Percentiles rank a stretch among this genome's conserved stretches.
Evolutionary conservation across 169 alveolate genomes (phyloP).

Genomic region (Cardiosporidium cionae): DNA sequence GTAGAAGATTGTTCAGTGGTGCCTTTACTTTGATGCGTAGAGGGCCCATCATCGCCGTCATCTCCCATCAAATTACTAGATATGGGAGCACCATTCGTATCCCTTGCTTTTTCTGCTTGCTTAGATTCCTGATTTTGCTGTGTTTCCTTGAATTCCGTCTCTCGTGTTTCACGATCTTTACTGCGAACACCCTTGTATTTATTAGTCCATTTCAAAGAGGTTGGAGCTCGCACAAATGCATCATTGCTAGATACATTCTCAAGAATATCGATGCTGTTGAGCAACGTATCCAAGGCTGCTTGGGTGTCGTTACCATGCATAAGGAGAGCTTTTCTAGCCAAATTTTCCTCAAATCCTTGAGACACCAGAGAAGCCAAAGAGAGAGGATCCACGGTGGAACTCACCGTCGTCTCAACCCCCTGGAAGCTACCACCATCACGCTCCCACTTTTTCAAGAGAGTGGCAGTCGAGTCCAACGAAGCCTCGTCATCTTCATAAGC

Average conservation of each 20-base stretch:
- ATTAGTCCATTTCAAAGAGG: background rate
- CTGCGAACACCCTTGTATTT: background rate
- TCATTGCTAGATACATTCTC: background rate
- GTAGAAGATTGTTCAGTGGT: background rate
- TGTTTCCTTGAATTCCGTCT: background rate
- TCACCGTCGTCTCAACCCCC: background rate
- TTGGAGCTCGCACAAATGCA: background rate
- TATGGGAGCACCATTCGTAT: background rate
- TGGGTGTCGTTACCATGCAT: conserved; percentile 35
- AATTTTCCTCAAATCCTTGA: conserved; percentile 43
- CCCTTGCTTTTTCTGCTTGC: background rate
- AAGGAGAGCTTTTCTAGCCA: conserved; percentile 30
- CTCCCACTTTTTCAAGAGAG: background rate
- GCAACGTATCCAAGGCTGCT: conserved; percentile 34
- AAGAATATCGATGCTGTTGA: conserved; percentile 14
- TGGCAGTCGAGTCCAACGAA: background rate
- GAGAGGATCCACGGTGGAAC: conserved; percentile 28
- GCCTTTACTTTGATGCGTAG: no score
- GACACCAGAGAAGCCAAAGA: conserved; percentile 27
- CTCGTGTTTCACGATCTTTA: background rate
- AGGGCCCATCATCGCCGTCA: background rate
- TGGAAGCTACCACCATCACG: background rate
- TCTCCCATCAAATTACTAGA: background rate
- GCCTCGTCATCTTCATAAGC: background rate
- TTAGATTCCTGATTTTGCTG: background rate